Conservation (phyloP, 768 basidiomycete genomes). For the Sistotremastrum niveocremeum region DNA sequence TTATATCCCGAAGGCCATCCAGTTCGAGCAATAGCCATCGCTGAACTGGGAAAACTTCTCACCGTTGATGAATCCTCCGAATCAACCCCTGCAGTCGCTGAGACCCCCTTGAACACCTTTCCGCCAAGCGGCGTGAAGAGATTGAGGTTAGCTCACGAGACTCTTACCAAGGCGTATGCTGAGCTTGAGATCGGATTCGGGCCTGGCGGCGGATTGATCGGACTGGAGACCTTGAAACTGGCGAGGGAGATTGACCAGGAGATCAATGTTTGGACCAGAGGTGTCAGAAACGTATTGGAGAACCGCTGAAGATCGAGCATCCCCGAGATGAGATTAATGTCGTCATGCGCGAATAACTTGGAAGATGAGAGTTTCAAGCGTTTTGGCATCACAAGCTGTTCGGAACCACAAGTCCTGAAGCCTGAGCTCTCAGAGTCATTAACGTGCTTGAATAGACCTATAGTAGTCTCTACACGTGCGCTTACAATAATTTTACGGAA, state of each 20-base stretch:
- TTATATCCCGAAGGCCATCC: slow-evolving; percentile 61
- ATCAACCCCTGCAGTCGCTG: slow-evolving; percentile 7
- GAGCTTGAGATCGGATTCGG: slow-evolving; percentile 68
- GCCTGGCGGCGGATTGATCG: slow-evolving; percentile 56
- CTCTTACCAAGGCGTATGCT: slow-evolving; percentile 43
- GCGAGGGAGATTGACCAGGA: slow-evolving; percentile 59
- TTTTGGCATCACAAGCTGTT: no score
- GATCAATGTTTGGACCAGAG: slow-evolving; percentile 52
- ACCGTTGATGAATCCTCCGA: slow-evolving; percentile 62
- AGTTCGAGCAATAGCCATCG: slow-evolving; percentile 55
- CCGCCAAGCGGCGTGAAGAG: slow-evolving; percentile 57
- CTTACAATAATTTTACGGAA: no score
- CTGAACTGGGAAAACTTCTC: slow-evolving; percentile 72
- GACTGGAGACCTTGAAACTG: slow-evolving; percentile 43
- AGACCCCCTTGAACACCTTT: slow-evolving; percentile 19
- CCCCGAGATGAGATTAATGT: no score
- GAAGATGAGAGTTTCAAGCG: no score
- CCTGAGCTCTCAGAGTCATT: no score
- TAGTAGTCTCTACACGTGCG: no score
- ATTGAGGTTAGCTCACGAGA: slow-evolving; percentile 50
- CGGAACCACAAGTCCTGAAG: no score
- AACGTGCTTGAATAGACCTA: no score
- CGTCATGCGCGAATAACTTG: no score
- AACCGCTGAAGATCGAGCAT: slow-evolving; percentile 15
- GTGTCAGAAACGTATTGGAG: slow-evolving; percentile 41